Evolutionary conservation across 2,329 filamentous ascomycete genomes (phyloP).

Genomic region (Phoma sp.): DNA sequence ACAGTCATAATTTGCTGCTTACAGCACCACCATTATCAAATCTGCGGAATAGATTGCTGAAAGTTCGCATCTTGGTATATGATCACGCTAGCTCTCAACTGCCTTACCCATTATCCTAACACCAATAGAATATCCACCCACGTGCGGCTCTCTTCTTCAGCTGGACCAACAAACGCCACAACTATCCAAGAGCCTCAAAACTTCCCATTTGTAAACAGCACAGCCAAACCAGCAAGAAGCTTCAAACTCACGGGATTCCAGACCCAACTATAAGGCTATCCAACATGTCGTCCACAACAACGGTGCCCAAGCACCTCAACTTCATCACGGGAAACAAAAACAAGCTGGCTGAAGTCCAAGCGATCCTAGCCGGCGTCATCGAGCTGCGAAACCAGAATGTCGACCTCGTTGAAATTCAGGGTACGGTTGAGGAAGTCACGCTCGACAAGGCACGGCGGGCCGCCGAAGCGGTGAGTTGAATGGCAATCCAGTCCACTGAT

Average conservation of each 20-base stretch:
- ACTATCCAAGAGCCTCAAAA: conserved; percentile 2
- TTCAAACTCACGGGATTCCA: neutral
- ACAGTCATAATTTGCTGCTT: conserved; percentile 20
- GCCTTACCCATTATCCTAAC: neutral
- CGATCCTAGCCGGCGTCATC: conserved; percentile 77
- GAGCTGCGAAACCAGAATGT: conserved; percentile 75
- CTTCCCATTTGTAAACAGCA: neutral
- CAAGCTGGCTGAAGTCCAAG: conserved; percentile 88
- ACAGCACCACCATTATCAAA: conserved; percentile 17
- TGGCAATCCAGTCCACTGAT: neutral
- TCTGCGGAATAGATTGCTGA: conserved; percentile 11
- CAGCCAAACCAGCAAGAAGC: neutral
- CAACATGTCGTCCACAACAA: conserved; percentile 23
- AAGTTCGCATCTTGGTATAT: neutral
- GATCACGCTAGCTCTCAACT: neutral
- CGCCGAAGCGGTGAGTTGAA: conserved; percentile 70
- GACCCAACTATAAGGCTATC: neutral
- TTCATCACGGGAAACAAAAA: conserved; percentile 98
- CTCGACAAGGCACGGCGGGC: conserved; percentile 84
- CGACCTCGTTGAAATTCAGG: conserved; percentile 89
- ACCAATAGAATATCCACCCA: neutral
- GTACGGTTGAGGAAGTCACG: conserved; percentile 89
- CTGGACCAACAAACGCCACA: conserved; percentile 9
- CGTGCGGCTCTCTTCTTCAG: conserved; percentile 6
- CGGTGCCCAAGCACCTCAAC: conserved; percentile 66